These are phyloP conservation scores for Yamadazyma laniorum DNA, from an alignment of 805 yeast genomes.

Conservation along the genomic window DNA sequence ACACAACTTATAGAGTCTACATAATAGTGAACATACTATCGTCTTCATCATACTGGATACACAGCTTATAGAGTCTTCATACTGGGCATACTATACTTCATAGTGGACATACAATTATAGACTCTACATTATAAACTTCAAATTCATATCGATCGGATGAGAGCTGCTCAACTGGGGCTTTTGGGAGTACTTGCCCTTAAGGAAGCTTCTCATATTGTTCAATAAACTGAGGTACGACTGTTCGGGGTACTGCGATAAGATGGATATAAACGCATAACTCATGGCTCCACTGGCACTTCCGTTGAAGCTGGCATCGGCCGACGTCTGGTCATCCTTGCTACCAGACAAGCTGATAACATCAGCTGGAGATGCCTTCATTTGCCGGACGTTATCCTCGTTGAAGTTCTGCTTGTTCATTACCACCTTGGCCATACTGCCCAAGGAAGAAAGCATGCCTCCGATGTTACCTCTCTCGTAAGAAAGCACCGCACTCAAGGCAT, in stretches of 20 bases:
- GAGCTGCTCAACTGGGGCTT: conserved; percentile 41
- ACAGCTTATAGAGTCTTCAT: no score
- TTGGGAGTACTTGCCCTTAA: conserved; percentile 33
- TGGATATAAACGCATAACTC: conserved; percentile 37
- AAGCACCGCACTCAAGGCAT: conserved; percentile 31
- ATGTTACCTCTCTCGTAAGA: conserved; percentile 35
- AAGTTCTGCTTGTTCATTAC: conserved; percentile 16
- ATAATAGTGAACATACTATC: no score
- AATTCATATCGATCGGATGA: conserved; percentile 40
- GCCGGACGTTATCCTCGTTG: conserved; percentile 24
- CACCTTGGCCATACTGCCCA: conserved; percentile 34
- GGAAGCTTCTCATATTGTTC: conserved; percentile 35
- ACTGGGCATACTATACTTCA: no score
- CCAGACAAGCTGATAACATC: conserved; percentile 38
- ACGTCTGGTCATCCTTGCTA: conserved; percentile 41
- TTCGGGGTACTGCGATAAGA: conserved; percentile 25
- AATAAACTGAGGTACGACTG: conserved; percentile 35
- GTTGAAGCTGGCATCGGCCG: conserved; percentile 37
- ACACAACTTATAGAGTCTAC: no score
- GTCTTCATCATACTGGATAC: no score
- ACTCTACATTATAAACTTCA: conserved; percentile 28
- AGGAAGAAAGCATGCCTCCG: conserved; percentile 37
- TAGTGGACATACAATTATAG: neutral
- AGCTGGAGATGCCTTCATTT: conserved; percentile 35
- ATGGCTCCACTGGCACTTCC: conserved; percentile 41